Percentiles rank a stretch among this genome's conserved stretches.
Evolutionary conservation across 2,329 filamentous ascomycete species (phyloP).

Genomic region (Shiraia bambusicola): DNA sequence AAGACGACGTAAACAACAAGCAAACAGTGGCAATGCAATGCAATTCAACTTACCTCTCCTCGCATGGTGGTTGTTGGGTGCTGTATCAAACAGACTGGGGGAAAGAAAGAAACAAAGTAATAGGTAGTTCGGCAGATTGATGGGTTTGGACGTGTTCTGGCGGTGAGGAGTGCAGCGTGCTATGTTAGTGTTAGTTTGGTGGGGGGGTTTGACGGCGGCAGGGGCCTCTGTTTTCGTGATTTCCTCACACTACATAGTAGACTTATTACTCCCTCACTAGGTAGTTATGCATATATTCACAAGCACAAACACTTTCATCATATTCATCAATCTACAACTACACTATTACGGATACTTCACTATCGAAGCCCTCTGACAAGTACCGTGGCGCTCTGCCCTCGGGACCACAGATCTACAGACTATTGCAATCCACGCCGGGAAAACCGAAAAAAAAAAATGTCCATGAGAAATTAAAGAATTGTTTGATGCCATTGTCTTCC

Average conservation of each 20-base stretch:
- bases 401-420: slow-evolving; percentile 4
- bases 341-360: no score
- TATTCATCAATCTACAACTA: no score
- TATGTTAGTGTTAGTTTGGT: slow-evolving; percentile 22
- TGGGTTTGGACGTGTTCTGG: slow-evolving; percentile 17
- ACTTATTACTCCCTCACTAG: no score
- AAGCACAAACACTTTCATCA: no score
- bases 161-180: slow-evolving; percentile 16
- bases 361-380: background rate
- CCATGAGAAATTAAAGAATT: no score
- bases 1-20: background rate
- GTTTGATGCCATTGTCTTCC: no score
- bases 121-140: slow-evolving; percentile 14
- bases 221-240: slow-evolving; percentile 19
- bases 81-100: slow-evolving; percentile 41
- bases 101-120: slow-evolving; percentile 18
- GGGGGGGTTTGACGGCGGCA: slow-evolving; percentile 23
- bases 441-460: no score
- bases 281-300: no score
- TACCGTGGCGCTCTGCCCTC: slow-evolving; percentile 11
- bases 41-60: slow-evolving; percentile 44
- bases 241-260: no score
- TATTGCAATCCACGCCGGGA: no score
- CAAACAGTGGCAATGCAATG: slow-evolving; percentile 3
- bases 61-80: slow-evolving; percentile 39